These are phyloP conservation scores for Wickerhamomyces kurtzmanii DNA, from an alignment of 805 yeast species.

Conservation along the genomic window DNA sequence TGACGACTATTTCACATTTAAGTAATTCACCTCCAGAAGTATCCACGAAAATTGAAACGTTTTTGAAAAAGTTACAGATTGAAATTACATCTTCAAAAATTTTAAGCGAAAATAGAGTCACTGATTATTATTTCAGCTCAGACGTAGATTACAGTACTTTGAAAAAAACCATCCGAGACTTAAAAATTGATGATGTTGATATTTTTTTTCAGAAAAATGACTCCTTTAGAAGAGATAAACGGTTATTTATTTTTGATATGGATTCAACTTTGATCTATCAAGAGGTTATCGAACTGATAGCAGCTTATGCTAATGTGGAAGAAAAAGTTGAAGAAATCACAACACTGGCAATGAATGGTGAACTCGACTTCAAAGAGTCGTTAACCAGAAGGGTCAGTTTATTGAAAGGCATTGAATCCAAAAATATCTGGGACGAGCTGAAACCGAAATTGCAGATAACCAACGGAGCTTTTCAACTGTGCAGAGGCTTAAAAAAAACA, in stretches of 20 bases:
- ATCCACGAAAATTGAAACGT: constrained; percentile 12
- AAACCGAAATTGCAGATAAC: constrained; percentile 64
- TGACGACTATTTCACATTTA: constrained; percentile 19
- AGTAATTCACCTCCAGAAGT: constrained; percentile 8
- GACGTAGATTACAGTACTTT: constrained; percentile 7
- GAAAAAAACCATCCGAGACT: constrained; percentile 5
- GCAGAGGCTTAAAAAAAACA: constrained; percentile 44
- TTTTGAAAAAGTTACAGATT: constrained; percentile 20
- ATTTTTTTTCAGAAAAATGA: constrained; percentile 29
- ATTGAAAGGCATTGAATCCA: constrained; percentile 73
- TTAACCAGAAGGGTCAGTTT: constrained; percentile 64
- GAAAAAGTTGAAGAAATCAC: constrained; percentile 82
- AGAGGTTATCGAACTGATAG: constrained; percentile 94
- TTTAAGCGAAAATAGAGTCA: constrained; percentile 25
- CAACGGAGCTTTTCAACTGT: constrained; percentile 75
- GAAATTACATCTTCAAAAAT: constrained; percentile 16
- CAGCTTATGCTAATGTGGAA: constrained; percentile 89
- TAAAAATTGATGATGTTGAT: constrained; percentile 23
- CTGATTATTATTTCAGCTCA: constrained; percentile 22
- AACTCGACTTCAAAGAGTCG: constrained; percentile 82
- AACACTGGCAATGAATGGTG: constrained; percentile 94
- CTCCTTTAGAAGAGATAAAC: constrained; percentile 24
- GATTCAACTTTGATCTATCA: constrained; percentile 94
- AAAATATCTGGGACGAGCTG: constrained; percentile 68
- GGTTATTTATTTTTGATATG: constrained; percentile 89